A percentile compares a stretch with the other conserved stretches of the same genome.
Conservation (phyloP, 805 yeast genomes). For the Zygosaccharomyces siamensis region DNA sequence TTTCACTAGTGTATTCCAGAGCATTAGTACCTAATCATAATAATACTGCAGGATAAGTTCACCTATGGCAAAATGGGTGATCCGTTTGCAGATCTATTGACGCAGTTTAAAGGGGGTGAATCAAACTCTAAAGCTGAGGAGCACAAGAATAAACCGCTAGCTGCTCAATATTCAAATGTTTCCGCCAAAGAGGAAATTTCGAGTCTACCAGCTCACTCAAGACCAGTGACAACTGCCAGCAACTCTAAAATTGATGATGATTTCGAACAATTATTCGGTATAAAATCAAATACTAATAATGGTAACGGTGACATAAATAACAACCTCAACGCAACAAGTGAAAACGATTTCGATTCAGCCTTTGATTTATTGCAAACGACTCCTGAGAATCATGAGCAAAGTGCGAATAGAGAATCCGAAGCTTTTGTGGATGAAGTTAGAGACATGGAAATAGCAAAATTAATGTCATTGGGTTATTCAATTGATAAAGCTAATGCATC, state of each 20-base stretch:
- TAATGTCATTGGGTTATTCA: slow-evolving; percentile 32
- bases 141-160: not conserved
- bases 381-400: not conserved
- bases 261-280: slow-evolving; percentile 22
- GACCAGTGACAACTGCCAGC: not conserved
- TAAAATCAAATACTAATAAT: not conserved
- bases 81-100: slow-evolving; percentile 42
- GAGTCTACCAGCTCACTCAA: too few relatives aligned
- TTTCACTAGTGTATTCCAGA: too few relatives aligned
- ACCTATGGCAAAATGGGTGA: slow-evolving; percentile 22
- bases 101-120: slow-evolving; percentile 26
- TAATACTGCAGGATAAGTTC: not conserved
- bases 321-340: not conserved
- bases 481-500: slow-evolving; percentile 22
- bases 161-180: not conserved
- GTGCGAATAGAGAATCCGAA: slow-evolving; percentile 4
- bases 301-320: not conserved
- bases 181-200: not conserved
- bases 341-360: slow-evolving; percentile 25
- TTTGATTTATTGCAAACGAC: slow-evolving; percentile 18
- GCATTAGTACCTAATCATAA: not conserved
- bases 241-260: slow-evolving; percentile 15
- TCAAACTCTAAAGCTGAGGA: not conserved
- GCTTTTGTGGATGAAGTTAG: slow-evolving; percentile 30
- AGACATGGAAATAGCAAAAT: slow-evolving; percentile 34